Evolutionary conservation across 2,329 filamentous ascomycete species (phyloP), one percentile per base, ranked within the genome.

Genomic region (Claviceps humidiphila): DNA sequence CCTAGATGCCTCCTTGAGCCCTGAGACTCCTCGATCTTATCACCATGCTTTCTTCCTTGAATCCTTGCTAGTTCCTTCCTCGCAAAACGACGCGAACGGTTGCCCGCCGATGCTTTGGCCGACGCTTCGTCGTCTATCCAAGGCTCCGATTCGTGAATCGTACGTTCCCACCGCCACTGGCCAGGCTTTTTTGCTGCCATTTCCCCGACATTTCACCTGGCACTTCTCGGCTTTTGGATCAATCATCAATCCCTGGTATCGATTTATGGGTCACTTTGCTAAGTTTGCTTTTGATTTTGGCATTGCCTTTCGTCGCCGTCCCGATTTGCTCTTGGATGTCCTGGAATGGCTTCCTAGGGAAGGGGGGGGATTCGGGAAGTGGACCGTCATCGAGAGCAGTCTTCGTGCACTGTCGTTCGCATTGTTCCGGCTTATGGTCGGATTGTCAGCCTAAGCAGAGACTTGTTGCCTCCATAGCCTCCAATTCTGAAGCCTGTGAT

Each of bases 401-500:
- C 14, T 24, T 49, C n/a, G 30, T 14, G 38, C 49, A 54, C 51
- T 51, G 49, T 54, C 24, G 17, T 42, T 49, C 40, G 38, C 14
- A 54, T 54, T 49, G 52, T 51, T 49, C 40, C 24, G 45, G 49
- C 52, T 30, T 48, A 51, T 54, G 51, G 52, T 51, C 20, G 24
- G 26, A 3, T 8, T 37, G 26, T 30, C 26, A 30, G 26, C 26
- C 26, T 30, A 9, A 30, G 3, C 26, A 9, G 8, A 1, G 8
- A 30, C 26, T 17, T 11, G 13, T 13, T 7, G 8, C 17, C 20
- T 43, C 11, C 41, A 20, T 3, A 1, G 16, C 4, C n/a, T 46
- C 24, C 4, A 17, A 4, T n/a, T 17, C 26, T 30, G 44, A 34
- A 22, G 41, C 41, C 17, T 41, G 26, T 17, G n/a, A 41, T 8